Evolutionary conservation across 495 filamentous ascomycete species (phyloP), one percentile per base, ranked within the genome.

Genomic region (Tuber aestivum): DNA sequence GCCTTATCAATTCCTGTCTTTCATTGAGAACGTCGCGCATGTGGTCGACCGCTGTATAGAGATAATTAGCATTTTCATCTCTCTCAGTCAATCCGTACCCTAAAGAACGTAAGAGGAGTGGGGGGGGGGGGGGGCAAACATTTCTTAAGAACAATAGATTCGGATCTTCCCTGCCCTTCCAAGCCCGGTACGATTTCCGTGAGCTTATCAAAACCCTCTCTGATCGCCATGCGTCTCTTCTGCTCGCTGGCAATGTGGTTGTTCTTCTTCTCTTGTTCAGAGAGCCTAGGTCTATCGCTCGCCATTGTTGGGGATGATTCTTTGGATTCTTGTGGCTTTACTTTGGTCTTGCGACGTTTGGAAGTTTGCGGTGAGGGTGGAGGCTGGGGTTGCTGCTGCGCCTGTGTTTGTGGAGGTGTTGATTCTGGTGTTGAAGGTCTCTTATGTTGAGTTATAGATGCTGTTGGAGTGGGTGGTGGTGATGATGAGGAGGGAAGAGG

Each of bases 161-260:
- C 94, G 78, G 93, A 95, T 45, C 94, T 88, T 0, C 91, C 93
- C 82, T 94, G 91, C 10, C 94, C 94, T 81, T 92, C 89, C 23
- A 94, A 84, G 0, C 93, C 94, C 0, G 94, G 94, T 27, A 97
- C 93, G 61, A 95, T 86, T 69, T 90, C 88, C n/a, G 92, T 91
- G 3, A 97, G 87, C 32, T 89, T 87, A 84, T 97, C 94, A 78
- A 95, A 97, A n/a, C 91, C 93, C 42, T 92, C 89, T 41, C 94
- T 89, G 76, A 97, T 97, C 6, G 91, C 91, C 78, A 92, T 89
- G 42, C 94, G 91, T 20, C 94, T 91, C 84, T 97, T 97, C 83
- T 96, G 92, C 83, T 97, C 94, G 1, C 92, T 94, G 14, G 89
- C 89, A 78, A 97, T 95, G 82, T 97, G 94, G 79, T 97, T 97